A percentile compares a stretch with the other conserved stretches of the same genome.
These are phyloP conservation scores for Teratosphaeria pseudoeucalypti DNA, from an alignment of 2,329 filamentous ascomycete species.

Conservation along the genomic window DNA sequence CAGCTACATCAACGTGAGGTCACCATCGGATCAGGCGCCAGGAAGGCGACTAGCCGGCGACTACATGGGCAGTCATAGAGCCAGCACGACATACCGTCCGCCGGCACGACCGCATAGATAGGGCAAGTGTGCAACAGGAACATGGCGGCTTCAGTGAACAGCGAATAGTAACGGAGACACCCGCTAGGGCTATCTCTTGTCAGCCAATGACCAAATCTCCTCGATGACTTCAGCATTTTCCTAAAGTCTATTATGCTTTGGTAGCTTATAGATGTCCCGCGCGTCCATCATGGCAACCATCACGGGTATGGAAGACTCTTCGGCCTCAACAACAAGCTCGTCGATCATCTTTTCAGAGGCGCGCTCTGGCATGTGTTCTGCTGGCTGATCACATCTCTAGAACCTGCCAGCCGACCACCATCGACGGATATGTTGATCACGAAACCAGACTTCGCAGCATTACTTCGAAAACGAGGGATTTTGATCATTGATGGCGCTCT, in stretches of 20 bases:
- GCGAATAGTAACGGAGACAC: neutral
- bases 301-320: neutral
- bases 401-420: neutral
- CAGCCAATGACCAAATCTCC: neutral
- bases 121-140: too few species aligned
- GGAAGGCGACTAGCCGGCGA: too few species aligned
- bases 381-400: neutral
- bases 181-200: neutral
- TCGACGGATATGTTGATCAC: constrained; percentile 10
- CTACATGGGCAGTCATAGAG: too few species aligned
- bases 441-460: constrained; percentile 10
- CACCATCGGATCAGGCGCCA: too few species aligned
- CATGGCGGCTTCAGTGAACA: neutral
- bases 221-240: neutral
- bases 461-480: constrained; percentile 16
- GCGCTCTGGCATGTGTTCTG: neutral
- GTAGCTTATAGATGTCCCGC: neutral
- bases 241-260: neutral
- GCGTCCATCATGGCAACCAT: neutral
- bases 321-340: neutral
- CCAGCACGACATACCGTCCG: too few species aligned
- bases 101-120: too few species aligned
- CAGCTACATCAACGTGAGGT: neutral
- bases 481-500: constrained; percentile 38
- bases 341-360: neutral